Base-by-base conservation (phyloP, 257 asterid species). In the Gentiana straminea region DNA sequence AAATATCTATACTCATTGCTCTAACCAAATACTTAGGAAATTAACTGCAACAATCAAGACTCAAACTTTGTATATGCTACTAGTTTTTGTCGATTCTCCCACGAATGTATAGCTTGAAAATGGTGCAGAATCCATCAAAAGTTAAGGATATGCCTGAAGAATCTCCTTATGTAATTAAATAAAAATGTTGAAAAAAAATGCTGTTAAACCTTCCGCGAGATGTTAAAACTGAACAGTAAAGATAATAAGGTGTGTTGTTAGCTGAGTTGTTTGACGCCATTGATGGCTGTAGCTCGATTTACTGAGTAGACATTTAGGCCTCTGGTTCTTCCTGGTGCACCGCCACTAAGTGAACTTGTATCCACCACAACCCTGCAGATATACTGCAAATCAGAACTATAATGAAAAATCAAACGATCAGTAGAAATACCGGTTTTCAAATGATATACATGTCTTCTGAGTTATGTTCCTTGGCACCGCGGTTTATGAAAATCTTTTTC, bases 281-380 rank as follows among this genome's bases (percentile, higher is more conserved):
- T 67, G n/a, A 12, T 44, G 58, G 70, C 68, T 41, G 5, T 10
- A 3, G 8, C 15, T 72, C 72, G 50, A 33, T 44, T 51, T 66
- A 68, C 8, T 15, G 75, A 67, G 39, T 49, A 47, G 41, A 89
- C 13, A 4, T 56, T 60, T 36, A 89, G 78, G 13, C 94, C 93
- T 75, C 97, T 78, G 9, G 97, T 89, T 59, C 95, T 79, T 51
- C 86, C 94, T 1, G 94, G 97, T 1, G 93, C 89, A 66, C 95
- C 95, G 39, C 95, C 95, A 64, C 77, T 77, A 36, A 81, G 69
- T 15, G 86, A 68, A 57, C 87, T 71, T 9, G 86, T 61, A 60
- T 89, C 88, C 53, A 89, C 73, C 71, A 71, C 68, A 69, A 74
- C 59, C 82, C 97, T 89, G 73, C 70, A 76, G 24, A 3, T 59